A percentile compares a stretch with the other conserved stretches of the same genome.
These are phyloP conservation scores for Erythrobasidium hasegawianum DNA, from an alignment of 1,284 basidiomycete species.

Conservation along the genomic window DNA sequence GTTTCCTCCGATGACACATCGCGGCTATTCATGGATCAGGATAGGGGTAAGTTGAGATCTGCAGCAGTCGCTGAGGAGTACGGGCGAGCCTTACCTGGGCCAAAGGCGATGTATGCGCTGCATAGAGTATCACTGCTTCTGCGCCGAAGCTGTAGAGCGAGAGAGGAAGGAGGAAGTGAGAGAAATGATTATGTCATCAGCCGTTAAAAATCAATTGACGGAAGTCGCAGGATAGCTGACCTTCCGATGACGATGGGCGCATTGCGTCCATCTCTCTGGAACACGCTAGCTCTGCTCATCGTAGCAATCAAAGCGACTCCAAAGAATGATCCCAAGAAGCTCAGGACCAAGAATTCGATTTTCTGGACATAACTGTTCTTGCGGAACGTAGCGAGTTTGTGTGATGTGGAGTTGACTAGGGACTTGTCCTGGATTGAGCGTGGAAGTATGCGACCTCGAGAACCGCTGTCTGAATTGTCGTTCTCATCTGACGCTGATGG, in stretches of 20 bases:
- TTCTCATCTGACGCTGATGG: background rate
- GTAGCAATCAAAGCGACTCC: conserved; percentile 3
- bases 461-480: background rate
- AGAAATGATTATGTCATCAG: too few species aligned
- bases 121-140: conserved; percentile 42
- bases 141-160: conserved; percentile 43
- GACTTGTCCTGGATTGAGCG: background rate
- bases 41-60: background rate
- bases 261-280: background rate
- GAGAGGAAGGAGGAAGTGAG: conserved; percentile 37
- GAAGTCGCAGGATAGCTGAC: too few species aligned
- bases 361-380: conserved; percentile 1
- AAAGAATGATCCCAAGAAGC: conserved; percentile 17
- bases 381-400: background rate
- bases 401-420: background rate
- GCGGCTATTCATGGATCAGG: conserved; percentile 34
- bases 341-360: background rate
- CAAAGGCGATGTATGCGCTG: conserved; percentile 39
- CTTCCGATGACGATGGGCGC: conserved; percentile 13
- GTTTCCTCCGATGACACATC: conserved; percentile 45
- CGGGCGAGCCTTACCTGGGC: conserved; percentile 22
- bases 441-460: conserved; percentile 12
- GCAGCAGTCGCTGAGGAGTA: background rate
- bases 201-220: too few species aligned
- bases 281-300: conserved; percentile 7